These are phyloP conservation scores for Amanita rubescens DNA, from an alignment of 768 basidiomycete species.

Conservation along the genomic window DNA sequence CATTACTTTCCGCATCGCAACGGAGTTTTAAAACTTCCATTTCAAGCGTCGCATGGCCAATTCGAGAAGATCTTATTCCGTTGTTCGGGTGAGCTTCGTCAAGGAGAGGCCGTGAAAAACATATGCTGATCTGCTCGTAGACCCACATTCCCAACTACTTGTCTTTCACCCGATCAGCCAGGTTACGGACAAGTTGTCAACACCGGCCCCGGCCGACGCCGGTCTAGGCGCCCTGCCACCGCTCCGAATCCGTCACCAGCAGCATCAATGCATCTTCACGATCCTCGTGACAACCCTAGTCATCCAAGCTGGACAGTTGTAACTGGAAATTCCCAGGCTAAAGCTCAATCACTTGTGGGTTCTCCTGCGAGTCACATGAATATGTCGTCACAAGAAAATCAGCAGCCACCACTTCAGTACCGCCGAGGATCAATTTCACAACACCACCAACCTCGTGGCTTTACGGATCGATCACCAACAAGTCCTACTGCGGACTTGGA, in stretches of 20 bases:
- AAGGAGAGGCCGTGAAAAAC: not conserved
- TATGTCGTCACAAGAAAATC: not conserved
- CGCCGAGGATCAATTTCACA: not conserved
- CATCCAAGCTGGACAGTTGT: conserved; percentile 7
- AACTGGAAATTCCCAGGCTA: not conserved
- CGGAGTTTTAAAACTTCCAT: not conserved
- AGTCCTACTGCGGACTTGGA: not conserved
- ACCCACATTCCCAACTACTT: conserved; percentile 77
- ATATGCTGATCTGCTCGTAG: conserved; percentile 27
- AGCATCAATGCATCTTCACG: not conserved
- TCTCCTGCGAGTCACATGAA: not conserved
- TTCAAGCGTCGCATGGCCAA: conserved; percentile 78
- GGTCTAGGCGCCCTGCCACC: conserved; percentile 36
- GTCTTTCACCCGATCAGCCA: conserved; percentile 77
- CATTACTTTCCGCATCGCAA: conserved; percentile 4
- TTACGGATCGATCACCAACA: not conserved
- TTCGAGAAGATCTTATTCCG: conserved; percentile 80
- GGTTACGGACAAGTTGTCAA: conserved; percentile 82
- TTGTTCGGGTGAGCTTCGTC: conserved; percentile 63
- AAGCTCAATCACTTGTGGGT: not conserved
- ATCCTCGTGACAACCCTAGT: conserved; percentile 5
- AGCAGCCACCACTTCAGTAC: not conserved
- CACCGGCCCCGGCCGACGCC: conserved; percentile 49
- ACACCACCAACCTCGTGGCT: not conserved
- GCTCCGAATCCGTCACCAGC: conserved; percentile 12